Evolutionary conservation across 768 basidiomycete species (phyloP).

Genomic region (Harrya chromipes): DNA sequence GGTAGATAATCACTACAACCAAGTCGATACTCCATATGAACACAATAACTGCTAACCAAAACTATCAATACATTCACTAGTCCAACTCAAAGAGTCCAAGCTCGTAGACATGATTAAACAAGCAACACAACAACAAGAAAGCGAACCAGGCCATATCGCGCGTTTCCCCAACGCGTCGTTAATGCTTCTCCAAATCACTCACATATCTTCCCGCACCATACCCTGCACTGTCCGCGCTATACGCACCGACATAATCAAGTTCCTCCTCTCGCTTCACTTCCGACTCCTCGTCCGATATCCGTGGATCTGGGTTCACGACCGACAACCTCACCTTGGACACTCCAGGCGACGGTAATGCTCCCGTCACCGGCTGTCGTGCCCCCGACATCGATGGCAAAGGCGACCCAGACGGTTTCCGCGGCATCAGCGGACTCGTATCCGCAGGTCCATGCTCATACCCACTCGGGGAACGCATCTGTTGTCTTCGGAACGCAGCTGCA

Average conservation of each 20-base stretch:
- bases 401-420: conserved; percentile 43
- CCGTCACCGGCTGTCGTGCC: conserved; percentile 8
- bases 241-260: conserved; percentile 60
- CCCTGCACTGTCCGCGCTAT: conserved; percentile 34
- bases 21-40: too few relatives aligned
- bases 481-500: conserved; percentile 71
- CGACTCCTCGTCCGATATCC: conserved; percentile 27
- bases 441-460: conserved; percentile 24
- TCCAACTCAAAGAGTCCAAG: too few relatives aligned
- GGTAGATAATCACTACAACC: too few relatives aligned
- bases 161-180: background rate
- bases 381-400: conserved; percentile 29
- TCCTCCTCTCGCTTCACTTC: conserved; percentile 34
- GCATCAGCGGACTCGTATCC: conserved; percentile 46
- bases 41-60: too few relatives aligned
- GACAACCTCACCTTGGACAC: conserved; percentile 21
- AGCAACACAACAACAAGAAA: too few relatives aligned
- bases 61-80: too few relatives aligned
- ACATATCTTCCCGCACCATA: conserved; percentile 46
- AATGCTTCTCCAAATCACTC: conserved; percentile 40
- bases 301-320: conserved; percentile 29
- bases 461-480: conserved; percentile 35
- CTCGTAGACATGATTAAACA: too few relatives aligned
- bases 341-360: conserved; percentile 31
- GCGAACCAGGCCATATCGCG: background rate